A percentile compares a stretch with the other conserved stretches of the same genome.
Evolutionary conservation across 2,329 filamentous ascomycete species (phyloP).

Genomic region (Aureobasidium uvarum): DNA sequence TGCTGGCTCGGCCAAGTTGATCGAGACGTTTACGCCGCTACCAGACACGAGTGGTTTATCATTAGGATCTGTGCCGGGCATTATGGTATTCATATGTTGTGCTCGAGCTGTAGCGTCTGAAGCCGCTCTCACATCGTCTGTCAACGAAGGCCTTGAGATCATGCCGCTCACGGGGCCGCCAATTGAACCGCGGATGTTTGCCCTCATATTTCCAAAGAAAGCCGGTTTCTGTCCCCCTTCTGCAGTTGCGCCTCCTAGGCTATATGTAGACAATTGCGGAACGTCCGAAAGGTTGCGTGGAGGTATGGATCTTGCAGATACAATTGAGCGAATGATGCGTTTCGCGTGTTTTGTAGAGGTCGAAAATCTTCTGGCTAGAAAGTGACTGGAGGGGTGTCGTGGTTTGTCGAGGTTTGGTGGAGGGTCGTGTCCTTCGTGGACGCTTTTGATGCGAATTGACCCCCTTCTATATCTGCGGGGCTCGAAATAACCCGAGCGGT

Average conservation of each 20-base stretch:
- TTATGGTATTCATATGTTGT: conserved; percentile 26
- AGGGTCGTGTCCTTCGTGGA: conserved; percentile 13
- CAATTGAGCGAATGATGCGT: conserved; percentile 49
- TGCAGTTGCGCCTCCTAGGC: neutral
- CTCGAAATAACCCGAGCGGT: conserved; percentile 16
- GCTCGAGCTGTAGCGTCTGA: conserved; percentile 35
- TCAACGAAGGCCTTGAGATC: conserved; percentile 43
- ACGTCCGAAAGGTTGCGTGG: conserved; percentile 30
- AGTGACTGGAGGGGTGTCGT: neutral
- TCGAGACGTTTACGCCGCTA: conserved; percentile 71
- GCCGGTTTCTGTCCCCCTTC: conserved; percentile 7
- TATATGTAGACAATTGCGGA: conserved; percentile 31
- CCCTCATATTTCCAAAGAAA: conserved; percentile 37
- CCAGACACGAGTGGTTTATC: conserved; percentile 75
- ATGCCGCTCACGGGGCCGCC: conserved; percentile 42
- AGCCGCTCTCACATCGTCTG: conserved; percentile 42
- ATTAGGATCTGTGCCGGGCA: conserved; percentile 39
- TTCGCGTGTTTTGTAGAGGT: conserved; percentile 51
- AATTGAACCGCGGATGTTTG: conserved; percentile 43
- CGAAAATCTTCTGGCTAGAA: conserved; percentile 46
- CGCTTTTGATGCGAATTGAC: conserved; percentile 23
- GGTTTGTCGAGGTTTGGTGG: neutral
- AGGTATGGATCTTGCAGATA: conserved; percentile 18
- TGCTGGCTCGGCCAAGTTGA: conserved; percentile 74
- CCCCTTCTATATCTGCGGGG: conserved; percentile 24